These are phyloP conservation scores for Sugiyamaella xylanicola DNA, from an alignment of 1,139 yeast species.

Conservation along the genomic window DNA sequence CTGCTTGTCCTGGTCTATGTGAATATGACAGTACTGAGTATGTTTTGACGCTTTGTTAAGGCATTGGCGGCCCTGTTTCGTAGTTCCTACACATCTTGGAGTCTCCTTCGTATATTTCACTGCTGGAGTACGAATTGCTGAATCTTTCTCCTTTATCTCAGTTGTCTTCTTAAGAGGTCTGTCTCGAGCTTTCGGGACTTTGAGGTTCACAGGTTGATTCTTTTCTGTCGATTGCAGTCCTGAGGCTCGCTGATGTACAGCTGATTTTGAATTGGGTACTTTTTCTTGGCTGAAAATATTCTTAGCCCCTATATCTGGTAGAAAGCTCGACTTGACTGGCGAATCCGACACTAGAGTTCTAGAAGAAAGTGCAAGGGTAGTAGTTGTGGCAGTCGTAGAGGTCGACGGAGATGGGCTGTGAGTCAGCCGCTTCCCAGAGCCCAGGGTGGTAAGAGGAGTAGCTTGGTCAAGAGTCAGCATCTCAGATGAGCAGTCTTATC, in stretches of 20 bases:
- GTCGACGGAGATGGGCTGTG: neutral
- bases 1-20: slow-evolving; percentile 22
- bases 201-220: too few species aligned
- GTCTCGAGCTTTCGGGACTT: too few species aligned
- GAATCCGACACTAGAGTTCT: neutral
- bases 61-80: slow-evolving; percentile 28
- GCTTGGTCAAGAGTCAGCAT: neutral
- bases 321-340: neutral
- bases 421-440: neutral
- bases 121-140: neutral
- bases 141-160: neutral
- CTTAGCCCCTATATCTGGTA: neutral
- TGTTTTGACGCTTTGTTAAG: slow-evolving; percentile 18
- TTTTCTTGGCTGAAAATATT: too few species aligned
- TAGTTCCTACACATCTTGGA: slow-evolving; percentile 31
- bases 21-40: slow-evolving; percentile 28
- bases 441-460: neutral
- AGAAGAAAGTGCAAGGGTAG: neutral
- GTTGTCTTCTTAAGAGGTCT: neutral
- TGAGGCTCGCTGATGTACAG: too few species aligned
- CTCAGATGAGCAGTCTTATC: too few species aligned
- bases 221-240: too few species aligned
- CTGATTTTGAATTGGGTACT: too few species aligned
- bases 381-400: neutral
- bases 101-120: neutral